Conservation (phyloP, 208 protist species). For the Acanthamoeba sp. region DNA sequence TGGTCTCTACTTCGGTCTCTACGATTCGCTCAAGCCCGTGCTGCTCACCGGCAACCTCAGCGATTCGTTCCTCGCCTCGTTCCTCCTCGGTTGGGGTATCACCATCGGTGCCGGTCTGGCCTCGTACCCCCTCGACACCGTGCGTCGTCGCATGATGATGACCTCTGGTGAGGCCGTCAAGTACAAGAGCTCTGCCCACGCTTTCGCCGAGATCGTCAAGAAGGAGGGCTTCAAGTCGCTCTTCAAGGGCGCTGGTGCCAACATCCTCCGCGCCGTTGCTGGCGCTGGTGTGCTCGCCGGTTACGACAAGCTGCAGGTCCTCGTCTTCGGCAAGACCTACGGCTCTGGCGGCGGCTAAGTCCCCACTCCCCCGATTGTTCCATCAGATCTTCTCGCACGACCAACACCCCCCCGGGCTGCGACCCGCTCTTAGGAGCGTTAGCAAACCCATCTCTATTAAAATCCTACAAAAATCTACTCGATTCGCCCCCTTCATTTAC, state of each 20-base stretch:
- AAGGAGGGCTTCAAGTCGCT: constrained; percentile 91
- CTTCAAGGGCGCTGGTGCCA: constrained; percentile 94
- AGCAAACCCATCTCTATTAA: too few relatives aligned
- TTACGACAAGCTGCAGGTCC: constrained; percentile 91
- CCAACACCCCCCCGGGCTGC: too few relatives aligned
- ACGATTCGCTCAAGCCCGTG: constrained; percentile 91
- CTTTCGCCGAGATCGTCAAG: constrained; percentile 87
- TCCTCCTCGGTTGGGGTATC: constrained; percentile 86
- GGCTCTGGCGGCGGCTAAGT: not conserved
- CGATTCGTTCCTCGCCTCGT: constrained; percentile 76
- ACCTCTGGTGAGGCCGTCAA: constrained; percentile 86
- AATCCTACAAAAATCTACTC: too few relatives aligned
- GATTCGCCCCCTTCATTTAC: too few relatives aligned
- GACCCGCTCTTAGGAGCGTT: too few relatives aligned
- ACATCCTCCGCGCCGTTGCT: constrained; percentile 90
- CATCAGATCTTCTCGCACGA: too few relatives aligned
- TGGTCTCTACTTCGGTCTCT: constrained; percentile 97
- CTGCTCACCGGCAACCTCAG: constrained; percentile 76
- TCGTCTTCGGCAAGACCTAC: constrained; percentile 37
- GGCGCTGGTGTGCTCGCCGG: constrained; percentile 90
- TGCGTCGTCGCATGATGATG: constrained; percentile 98
- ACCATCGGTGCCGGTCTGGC: constrained; percentile 89
- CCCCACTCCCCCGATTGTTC: not conserved
- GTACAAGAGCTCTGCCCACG: constrained; percentile 89
- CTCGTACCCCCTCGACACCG: constrained; percentile 98